A percentile compares a stretch with the other conserved stretches of the same genome.
Conservation (phyloP, 305 asterid species). For the Solanum hybrid region DNA sequence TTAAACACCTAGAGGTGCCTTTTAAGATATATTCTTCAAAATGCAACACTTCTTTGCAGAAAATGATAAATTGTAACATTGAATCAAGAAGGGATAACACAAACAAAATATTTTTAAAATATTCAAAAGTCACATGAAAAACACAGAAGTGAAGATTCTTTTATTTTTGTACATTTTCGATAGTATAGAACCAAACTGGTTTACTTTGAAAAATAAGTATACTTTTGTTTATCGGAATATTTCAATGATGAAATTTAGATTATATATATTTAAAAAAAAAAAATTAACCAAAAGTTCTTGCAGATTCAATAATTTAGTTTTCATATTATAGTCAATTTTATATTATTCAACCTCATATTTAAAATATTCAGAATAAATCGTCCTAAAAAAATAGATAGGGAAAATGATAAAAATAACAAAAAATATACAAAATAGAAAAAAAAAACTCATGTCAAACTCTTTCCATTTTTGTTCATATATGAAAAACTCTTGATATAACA, state of each 20-base stretch:
- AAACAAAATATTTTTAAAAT: too few species aligned
- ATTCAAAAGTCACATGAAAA: neutral
- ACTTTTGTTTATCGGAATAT: neutral
- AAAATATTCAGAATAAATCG: neutral
- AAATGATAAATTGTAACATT: too few species aligned
- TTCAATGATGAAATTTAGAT: neutral
- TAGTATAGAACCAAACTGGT: neutral
- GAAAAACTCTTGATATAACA: neutral
- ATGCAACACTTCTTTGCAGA: neutral
- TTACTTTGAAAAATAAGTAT: neutral
- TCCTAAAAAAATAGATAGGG: neutral
- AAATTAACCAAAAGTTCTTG: neutral
- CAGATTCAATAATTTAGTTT: neutral
- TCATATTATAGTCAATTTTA: neutral
- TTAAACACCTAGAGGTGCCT: neutral
- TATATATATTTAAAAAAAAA: too few species aligned
- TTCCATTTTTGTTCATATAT: too few species aligned
- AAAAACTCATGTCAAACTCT: neutral
- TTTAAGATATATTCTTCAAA: neutral
- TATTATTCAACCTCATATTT: neutral
- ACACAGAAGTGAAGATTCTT: too few species aligned
- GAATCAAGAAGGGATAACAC: too few species aligned
- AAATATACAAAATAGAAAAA: too few species aligned
- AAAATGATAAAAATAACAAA: too few species aligned
- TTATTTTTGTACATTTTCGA: neutral